Evolutionary conservation across 2,329 filamentous ascomycete genomes (phyloP), one percentile per base, ranked within the genome.

Genomic region (Penicillium frequentans): DNA sequence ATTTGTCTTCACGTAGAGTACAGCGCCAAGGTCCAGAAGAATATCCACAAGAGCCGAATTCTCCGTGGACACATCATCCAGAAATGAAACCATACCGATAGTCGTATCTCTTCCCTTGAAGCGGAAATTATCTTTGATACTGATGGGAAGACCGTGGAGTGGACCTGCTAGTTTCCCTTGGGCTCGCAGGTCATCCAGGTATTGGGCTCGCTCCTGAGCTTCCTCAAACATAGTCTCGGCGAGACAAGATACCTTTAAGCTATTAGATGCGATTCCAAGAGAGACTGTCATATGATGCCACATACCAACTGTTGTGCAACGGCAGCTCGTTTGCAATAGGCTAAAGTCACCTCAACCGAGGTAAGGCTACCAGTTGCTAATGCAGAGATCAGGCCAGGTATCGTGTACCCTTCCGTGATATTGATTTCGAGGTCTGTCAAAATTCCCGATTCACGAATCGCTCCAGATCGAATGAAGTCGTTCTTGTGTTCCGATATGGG

Each of bases 1-100:
- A 57, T 84, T 84, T 4, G 82, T 85, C 67, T 85, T 67, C 26
- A 65, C 65, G 42, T 66, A 67, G 19, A 66, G 83, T 67, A 84
- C 76, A 1, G 82, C 65, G 3, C 65, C 65, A 3, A 65, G 44
- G 2, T 57, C 52, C 3, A 67, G 46, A 4, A 67, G 52, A 13
- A 66, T 59, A 35, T 67, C 58, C 10, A 67, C 58, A 11, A 67
- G 49, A 10, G 62, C 54, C 6, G 65, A 65, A 46, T 61, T 63
- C 2, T 56, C 48, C 3, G 42, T 16, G 10, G 64, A 59, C 2
- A 58, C 37, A 5, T 67, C 58, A 46, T 48, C 57, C 1, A 66
- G 16, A 9, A 64, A 63, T 1, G 59, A 44, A 0, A 64, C 52
- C 56, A 64, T 58, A 3, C 65, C 64, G 14, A 64, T 60, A 1